Percentiles rank a stretch among this genome's conserved stretches.
phyloP scores from a whole-genome alignment of 371 early-diverging fungal species.

The Fennellomyces sp. region DNA sequence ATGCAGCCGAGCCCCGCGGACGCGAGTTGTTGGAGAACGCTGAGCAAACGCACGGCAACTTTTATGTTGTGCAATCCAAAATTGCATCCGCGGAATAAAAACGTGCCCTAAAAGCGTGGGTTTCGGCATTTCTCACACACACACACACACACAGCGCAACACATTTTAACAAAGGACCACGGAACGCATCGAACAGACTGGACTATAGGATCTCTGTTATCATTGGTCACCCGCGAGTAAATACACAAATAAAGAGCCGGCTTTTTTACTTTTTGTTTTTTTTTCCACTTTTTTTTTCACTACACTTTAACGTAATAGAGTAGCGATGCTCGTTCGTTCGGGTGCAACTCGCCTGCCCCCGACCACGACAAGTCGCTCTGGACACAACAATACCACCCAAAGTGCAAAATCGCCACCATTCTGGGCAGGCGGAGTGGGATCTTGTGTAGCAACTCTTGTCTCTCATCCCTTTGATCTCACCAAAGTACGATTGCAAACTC shows the following conservation, averaged over 20 bases:
- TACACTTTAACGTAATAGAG: not conserved
- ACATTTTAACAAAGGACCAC: too few relatives aligned
- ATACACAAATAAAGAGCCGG: too few relatives aligned
- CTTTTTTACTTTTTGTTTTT: not conserved
- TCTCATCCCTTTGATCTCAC: slow-evolving; percentile 80
- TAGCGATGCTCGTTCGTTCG: not conserved
- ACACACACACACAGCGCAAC: too few relatives aligned
- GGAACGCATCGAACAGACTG: too few relatives aligned
- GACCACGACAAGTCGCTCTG: slow-evolving; percentile 1
- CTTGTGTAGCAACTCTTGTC: slow-evolving; percentile 64
- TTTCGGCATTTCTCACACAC: too few relatives aligned
- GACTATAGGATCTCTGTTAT: too few relatives aligned
- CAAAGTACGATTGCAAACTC: slow-evolving; percentile 77
- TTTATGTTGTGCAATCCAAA: slow-evolving; percentile 26
- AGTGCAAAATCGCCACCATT: slow-evolving; percentile 43
- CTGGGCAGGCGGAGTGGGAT: slow-evolving; percentile 65
- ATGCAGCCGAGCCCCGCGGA: slow-evolving; percentile 12
- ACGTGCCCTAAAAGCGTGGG: not conserved
- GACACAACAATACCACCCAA: not conserved
- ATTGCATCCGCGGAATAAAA: not conserved
- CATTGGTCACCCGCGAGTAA: too few relatives aligned
- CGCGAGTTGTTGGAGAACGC: slow-evolving; percentile 31
- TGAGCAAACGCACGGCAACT: slow-evolving; percentile 31
- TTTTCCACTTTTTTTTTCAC: not conserved
- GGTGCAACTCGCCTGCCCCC: slow-evolving; percentile 2